Evolutionary conservation across 768 basidiomycete genomes (phyloP).

Genomic region (Asterophora lycoperdoides): DNA sequence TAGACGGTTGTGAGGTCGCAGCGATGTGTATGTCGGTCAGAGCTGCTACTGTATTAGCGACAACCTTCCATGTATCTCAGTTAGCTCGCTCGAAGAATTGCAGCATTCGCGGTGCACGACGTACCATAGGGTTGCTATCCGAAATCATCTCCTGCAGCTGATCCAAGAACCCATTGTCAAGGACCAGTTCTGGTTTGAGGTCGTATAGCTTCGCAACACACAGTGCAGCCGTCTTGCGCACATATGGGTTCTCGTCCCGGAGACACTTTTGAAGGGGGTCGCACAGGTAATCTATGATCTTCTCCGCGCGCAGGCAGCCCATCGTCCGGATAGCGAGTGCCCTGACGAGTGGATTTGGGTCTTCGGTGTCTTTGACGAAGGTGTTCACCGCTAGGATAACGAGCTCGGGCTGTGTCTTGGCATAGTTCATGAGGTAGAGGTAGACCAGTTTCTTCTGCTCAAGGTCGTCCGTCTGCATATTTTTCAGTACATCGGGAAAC

Average conservation of each 20-base stretch:
- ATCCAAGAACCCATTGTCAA: conserved; percentile 92
- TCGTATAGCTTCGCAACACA: conserved; percentile 98
- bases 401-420: conserved; percentile 97
- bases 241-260: conserved; percentile 95
- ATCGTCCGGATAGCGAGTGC: conserved; percentile 97
- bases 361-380: conserved; percentile 96
- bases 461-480: conserved; percentile 99
- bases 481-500: conserved; percentile 97
- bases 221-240: conserved; percentile 94
- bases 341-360: conserved; percentile 93
- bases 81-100: background rate
- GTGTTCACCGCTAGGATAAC: conserved; percentile 99
- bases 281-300: conserved; percentile 98
- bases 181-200: conserved; percentile 89
- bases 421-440: conserved; percentile 98
- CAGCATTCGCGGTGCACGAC: conserved; percentile 10
- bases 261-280: conserved; percentile 91
- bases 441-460: conserved; percentile 99
- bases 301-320: conserved; percentile 95
- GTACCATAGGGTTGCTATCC: conserved; percentile 95
- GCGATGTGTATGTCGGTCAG: conserved; percentile 87
- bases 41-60: conserved; percentile 93
- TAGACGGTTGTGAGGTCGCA: conserved; percentile 53
- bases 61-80: conserved; percentile 58
- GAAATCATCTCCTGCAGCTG: conserved; percentile 89